Conservation (phyloP, 2,329 filamentous ascomycete genomes). For the Sporothrix variecibatus region DNA sequence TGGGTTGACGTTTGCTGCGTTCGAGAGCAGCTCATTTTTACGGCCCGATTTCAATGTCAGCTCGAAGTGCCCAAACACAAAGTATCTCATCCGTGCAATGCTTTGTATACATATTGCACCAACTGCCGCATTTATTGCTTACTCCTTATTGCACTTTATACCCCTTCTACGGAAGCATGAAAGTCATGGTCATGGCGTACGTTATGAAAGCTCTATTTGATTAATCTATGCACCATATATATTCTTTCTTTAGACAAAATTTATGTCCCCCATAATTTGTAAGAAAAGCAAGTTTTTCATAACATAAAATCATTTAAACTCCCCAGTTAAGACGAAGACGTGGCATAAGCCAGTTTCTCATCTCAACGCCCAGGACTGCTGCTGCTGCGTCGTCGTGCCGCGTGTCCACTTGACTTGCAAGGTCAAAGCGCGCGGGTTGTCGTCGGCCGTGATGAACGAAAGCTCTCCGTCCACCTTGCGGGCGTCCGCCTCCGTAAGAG, state of each 20-base stretch:
- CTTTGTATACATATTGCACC: background rate
- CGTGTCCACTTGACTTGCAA: slow-evolving; percentile 65
- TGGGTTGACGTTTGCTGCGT: background rate
- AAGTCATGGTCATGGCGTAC: background rate
- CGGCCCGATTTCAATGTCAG: background rate
- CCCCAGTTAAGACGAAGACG: background rate
- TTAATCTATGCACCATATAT: background rate
- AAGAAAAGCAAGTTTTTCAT: background rate
- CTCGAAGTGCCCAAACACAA: background rate
- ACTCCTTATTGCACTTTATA: background rate
- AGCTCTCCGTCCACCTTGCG: slow-evolving; percentile 66
- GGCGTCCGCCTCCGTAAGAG: slow-evolving; percentile 52
- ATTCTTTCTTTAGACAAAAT: background rate
- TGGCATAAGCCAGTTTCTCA: background rate
- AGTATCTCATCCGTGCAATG: background rate
- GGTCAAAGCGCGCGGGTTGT: slow-evolving; percentile 68
- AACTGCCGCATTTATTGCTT: background rate
- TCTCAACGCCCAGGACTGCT: slow-evolving; percentile 50
- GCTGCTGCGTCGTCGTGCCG: slow-evolving; percentile 41
- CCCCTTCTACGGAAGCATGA: background rate
- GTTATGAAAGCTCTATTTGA: background rate
- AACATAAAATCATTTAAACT: background rate
- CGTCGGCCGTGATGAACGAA: slow-evolving; percentile 67
- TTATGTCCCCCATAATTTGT: background rate
- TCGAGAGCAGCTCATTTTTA: background rate